These are phyloP conservation scores for Hamigera avellanea DNA, from an alignment of 495 filamentous ascomycete genomes.

Conservation along the genomic window DNA sequence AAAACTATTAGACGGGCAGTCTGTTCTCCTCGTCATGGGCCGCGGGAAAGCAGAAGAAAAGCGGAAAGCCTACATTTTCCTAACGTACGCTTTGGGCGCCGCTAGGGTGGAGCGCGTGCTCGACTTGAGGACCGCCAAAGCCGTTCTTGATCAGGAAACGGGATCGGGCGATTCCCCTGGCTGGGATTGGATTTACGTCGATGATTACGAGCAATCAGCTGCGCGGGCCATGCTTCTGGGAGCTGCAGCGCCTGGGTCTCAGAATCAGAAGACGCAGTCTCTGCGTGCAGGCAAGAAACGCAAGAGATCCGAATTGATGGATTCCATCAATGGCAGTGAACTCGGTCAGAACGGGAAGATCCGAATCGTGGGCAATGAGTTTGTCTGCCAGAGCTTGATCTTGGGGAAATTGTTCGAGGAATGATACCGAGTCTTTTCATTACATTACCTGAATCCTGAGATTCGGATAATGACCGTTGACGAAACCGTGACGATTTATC, in stretches of 20 bases:
- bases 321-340: slow-evolving; percentile 20
- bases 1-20: slow-evolving; percentile 51
- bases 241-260: slow-evolving; percentile 3
- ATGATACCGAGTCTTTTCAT: slow-evolving; percentile 19
- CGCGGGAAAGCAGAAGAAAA: slow-evolving; percentile 53
- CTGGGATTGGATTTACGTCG: slow-evolving; percentile 78
- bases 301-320: slow-evolving; percentile 40
- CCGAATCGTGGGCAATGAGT: slow-evolving; percentile 68
- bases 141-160: slow-evolving; percentile 39
- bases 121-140: slow-evolving; percentile 47
- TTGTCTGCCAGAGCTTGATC: slow-evolving; percentile 88
- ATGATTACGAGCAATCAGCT: slow-evolving; percentile 44
- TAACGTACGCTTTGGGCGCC: slow-evolving; percentile 71
- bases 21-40: slow-evolving; percentile 66
- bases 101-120: slow-evolving; percentile 48
- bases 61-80: slow-evolving; percentile 53
- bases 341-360: slow-evolving; percentile 30
- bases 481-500: no score
- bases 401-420: slow-evolving; percentile 66
- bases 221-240: slow-evolving; percentile 30
- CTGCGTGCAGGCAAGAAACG: slow-evolving; percentile 29
- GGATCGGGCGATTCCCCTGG: slow-evolving; percentile 18
- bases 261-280: slow-evolving; percentile 7
- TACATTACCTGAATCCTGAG: no score
- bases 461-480: no score